Conservation (phyloP, 306 rosid genomes). For the Ammopiptanthus mongolicus region DNA sequence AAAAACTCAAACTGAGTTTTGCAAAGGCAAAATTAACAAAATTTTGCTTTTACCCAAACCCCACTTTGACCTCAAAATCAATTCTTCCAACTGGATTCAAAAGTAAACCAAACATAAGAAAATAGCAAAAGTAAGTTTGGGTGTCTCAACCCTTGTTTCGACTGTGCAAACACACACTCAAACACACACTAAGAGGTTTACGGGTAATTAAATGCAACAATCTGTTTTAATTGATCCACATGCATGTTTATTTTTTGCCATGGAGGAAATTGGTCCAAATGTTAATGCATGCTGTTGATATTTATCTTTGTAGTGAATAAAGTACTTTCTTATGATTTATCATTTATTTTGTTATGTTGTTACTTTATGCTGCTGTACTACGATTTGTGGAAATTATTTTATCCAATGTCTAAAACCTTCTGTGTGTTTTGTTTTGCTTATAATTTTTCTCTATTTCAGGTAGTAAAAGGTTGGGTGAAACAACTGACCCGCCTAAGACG, state of each 20-base stretch:
- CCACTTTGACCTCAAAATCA: no score
- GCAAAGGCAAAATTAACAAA: no score
- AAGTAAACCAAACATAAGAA: no score
- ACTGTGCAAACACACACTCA: no score
- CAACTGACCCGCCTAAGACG: constrained; percentile 55
- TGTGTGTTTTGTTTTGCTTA: neutral
- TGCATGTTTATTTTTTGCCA: neutral
- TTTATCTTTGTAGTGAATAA: neutral
- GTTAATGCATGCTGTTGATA: neutral
- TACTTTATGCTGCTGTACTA: no score
- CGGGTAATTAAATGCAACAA: neutral
- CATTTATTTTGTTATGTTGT: neutral
- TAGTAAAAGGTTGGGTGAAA: constrained; percentile 70
- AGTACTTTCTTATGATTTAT: neutral
- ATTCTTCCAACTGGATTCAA: no score
- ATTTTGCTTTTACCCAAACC: no score
- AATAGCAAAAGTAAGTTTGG: no score
- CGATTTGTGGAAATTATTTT: neutral
- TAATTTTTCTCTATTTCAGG: constrained; percentile 27
- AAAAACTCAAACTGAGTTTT: no score
- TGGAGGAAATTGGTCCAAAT: neutral
- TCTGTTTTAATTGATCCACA: neutral
- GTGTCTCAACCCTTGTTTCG: no score
- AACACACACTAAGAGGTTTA: neutral
- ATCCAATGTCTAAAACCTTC: neutral